A percentile compares a stretch with the other conserved stretches of the same genome.
These are phyloP conservation scores for Clarireedia homoeocarpa DNA, from an alignment of 2,329 filamentous ascomycete genomes.

Conservation along the genomic window DNA sequence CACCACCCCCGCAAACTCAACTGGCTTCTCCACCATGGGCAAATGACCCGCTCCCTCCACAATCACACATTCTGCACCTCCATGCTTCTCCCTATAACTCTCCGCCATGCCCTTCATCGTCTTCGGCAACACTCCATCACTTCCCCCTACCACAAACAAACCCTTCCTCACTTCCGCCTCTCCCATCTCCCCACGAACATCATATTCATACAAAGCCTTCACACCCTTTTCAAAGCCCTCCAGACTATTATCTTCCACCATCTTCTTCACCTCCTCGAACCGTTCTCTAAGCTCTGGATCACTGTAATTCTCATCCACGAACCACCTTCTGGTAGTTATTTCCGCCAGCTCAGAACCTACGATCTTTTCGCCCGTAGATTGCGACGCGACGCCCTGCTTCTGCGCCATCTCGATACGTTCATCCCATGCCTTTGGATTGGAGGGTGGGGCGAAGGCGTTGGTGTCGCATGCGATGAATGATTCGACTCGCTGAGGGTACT, in stretches of 20 bases:
- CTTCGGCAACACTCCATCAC: slow-evolving; percentile 67
- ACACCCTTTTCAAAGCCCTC: slow-evolving; percentile 61
- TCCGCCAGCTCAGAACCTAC: slow-evolving; percentile 59
- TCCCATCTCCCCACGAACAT: slow-evolving; percentile 51
- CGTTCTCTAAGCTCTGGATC: slow-evolving; percentile 38
- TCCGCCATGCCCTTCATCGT: slow-evolving; percentile 70
- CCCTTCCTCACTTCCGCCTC: slow-evolving; percentile 42
- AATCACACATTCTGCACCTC: slow-evolving; percentile 50
- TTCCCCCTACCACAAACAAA: slow-evolving; percentile 63
- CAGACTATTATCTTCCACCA: slow-evolving; percentile 63
- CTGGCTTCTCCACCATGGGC: slow-evolving; percentile 73
- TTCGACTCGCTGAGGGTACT: slow-evolving; percentile 49
- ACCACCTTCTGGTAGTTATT: slow-evolving; percentile 70
- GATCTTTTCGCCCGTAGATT: slow-evolving; percentile 41
- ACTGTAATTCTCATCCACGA: slow-evolving; percentile 52
- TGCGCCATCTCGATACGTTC: slow-evolving; percentile 66
- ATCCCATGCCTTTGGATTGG: slow-evolving; percentile 73
- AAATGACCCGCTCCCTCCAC: slow-evolving; percentile 69
- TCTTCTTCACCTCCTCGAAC: slow-evolving; percentile 53
- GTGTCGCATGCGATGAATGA: slow-evolving; percentile 72
- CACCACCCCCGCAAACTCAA: slow-evolving; percentile 58
- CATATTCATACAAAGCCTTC: slow-evolving; percentile 64
- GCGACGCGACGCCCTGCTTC: slow-evolving; percentile 35
- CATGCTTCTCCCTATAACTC: slow-evolving; percentile 39
- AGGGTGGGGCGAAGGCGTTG: slow-evolving; percentile 61